A percentile compares a stretch with the other conserved stretches of the same genome.
phyloP scores from a whole-genome alignment of 2,329 filamentous ascomycete genomes.

The Malbranchea cinnamomea region DNA sequence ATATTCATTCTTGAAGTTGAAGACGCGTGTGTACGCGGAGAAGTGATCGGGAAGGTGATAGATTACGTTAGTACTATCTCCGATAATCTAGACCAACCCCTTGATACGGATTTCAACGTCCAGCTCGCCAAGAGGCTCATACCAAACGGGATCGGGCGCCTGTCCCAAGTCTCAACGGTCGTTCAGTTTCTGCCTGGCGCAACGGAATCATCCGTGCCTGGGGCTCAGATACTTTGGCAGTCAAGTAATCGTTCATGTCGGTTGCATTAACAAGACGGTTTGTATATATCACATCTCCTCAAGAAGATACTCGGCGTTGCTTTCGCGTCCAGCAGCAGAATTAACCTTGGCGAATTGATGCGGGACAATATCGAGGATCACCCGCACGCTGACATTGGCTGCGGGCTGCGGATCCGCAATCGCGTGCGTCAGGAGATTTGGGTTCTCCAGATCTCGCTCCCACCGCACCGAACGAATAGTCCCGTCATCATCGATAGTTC shows the following conservation, averaged over 20 bases:
- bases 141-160: conserved; percentile 9
- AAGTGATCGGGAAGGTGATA: too few relatives aligned
- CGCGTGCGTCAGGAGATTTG: conserved; percentile 14
- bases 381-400: conserved; percentile 3
- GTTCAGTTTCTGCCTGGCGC: conserved; percentile 3
- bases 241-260: conserved; percentile 11
- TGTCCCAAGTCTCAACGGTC: conserved; percentile 11
- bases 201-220: conserved; percentile 9
- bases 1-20: too few relatives aligned
- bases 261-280: conserved; percentile 13
- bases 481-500: conserved; percentile 19
- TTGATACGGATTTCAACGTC: conserved; percentile 5
- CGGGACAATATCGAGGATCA: conserved; percentile 9
- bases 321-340: too few relatives aligned
- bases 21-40: too few relatives aligned
- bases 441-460: conserved; percentile 20
- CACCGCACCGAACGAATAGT: conserved; percentile 20
- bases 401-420: conserved; percentile 9
- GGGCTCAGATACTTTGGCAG: conserved; percentile 8
- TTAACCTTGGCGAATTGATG: conserved; percentile 11
- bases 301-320: conserved; percentile 13
- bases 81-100: too few relatives aligned
- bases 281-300: conserved; percentile 12
- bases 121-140: conserved; percentile 13
- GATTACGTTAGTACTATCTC: too few relatives aligned